Evolutionary conservation across 2,329 filamentous ascomycete species (phyloP), one percentile per base, ranked within the genome.

Genomic region (Metarhizium brunneum): DNA sequence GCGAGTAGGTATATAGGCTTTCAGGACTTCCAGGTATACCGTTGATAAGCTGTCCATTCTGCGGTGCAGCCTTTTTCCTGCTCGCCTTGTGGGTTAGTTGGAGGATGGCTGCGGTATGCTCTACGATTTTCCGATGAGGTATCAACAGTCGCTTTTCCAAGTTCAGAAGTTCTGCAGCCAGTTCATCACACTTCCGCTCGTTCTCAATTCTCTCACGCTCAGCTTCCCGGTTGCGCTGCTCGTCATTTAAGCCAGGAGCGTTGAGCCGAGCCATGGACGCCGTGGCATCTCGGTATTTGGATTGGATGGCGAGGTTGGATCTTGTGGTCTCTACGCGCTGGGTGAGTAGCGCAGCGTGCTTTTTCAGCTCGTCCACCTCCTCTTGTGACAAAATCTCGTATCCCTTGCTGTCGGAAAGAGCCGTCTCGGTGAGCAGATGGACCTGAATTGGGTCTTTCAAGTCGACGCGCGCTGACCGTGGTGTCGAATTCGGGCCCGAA

Each of bases 221-320:
- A 7, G 88, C 86, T 64, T 85, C 70, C 69, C 76, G 67, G 64
- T 77, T 69, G 64, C 71, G 52, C 72, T 76, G 65, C 76, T 79
- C 76, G 60, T 80, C 74, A n/a, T 71, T 69, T 11, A 66, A 53
- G 11, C 64, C 66, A 10, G 47, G 54, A 36, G 79, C 78, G 67
- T 95, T 90, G 35, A 99, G 77, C 63, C 87, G 86, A 57, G 86
- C 86, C 71, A 99, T 85, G 45, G 91, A 95, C 60, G 87, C 82
- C 11, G 94, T 90, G 1, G 94, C 94, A 78, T 97, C 92, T 63
- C 91, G 88, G 64, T 96, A 90, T 74, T 97, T 99, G 54, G 85
- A 88, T 70, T 99, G 94, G 49, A 97, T 84, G 36, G 86, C 85
- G 42, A 99, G 79, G 71, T 92, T 96, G 58, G 90, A 83, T 61